Percentiles rank a stretch among this genome's conserved stretches.
These are phyloP conservation scores for Penicillium crystallinum DNA, from an alignment of 495 filamentous ascomycete genomes.

Conservation along the genomic window DNA sequence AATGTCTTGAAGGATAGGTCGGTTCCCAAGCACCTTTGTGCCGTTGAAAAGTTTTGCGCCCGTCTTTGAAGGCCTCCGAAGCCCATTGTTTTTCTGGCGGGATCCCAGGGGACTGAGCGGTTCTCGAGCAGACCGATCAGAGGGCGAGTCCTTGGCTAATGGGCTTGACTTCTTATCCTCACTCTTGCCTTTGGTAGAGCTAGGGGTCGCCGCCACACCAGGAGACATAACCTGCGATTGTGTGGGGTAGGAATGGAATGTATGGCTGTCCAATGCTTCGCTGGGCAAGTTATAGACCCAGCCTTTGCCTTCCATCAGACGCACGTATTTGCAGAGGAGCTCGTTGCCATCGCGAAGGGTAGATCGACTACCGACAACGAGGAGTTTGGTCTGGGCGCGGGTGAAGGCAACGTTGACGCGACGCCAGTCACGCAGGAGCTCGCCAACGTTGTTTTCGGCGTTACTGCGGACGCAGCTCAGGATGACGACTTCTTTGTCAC, in stretches of 20 bases:
- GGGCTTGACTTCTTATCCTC: conserved; percentile 15
- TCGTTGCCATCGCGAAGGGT: conserved; percentile 72
- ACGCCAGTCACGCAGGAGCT: conserved; percentile 86
- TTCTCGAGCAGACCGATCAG: conserved; percentile 15
- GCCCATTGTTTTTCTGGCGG: conserved; percentile 15
- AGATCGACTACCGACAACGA: conserved; percentile 74
- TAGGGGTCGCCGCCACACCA: background rate
- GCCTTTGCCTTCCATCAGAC: conserved; percentile 61
- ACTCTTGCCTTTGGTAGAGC: conserved; percentile 1
- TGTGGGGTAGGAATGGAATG: conserved; percentile 44
- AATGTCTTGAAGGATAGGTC: conserved; percentile 50
- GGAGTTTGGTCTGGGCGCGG: conserved; percentile 79
- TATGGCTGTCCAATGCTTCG: conserved; percentile 61
- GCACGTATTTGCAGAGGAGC: conserved; percentile 69
- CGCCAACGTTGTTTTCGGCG: conserved; percentile 70
- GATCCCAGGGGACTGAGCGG: conserved; percentile 35
- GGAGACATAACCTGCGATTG: conserved; percentile 20
- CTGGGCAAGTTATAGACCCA: conserved; percentile 72
- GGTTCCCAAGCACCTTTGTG: conserved; percentile 33
- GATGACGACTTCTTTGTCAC: conserved; percentile 89
- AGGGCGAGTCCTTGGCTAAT: conserved; percentile 2
- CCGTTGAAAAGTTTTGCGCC: conserved; percentile 35
- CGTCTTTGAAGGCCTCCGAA: conserved; percentile 35
- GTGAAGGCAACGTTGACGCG: conserved; percentile 95
- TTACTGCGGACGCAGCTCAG: conserved; percentile 85